These are phyloP conservation scores for Heterobasidion occidentale DNA, from an alignment of 1,284 basidiomycete genomes.

Conservation along the genomic window DNA sequence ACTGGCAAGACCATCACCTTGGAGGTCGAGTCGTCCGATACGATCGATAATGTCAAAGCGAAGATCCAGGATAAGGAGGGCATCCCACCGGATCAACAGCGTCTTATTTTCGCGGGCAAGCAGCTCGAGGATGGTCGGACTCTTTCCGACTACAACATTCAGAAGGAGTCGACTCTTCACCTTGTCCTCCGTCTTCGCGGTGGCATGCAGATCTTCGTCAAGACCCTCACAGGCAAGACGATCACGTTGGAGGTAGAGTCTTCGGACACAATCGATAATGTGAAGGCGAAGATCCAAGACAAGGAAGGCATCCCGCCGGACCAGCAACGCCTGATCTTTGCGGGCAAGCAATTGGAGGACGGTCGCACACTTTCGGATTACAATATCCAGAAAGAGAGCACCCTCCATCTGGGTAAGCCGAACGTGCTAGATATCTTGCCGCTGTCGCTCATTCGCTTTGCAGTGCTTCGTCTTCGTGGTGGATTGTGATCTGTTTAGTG, in stretches of 20 bases:
- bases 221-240: slow-evolving; percentile 95
- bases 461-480: slow-evolving; percentile 76
- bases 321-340: slow-evolving; percentile 97
- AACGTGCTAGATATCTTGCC: slow-evolving; percentile 20
- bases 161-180: slow-evolving; percentile 95
- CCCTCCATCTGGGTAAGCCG: slow-evolving; percentile 46
- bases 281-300: slow-evolving; percentile 94
- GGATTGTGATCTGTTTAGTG: slow-evolving; percentile 29
- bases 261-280: slow-evolving; percentile 96
- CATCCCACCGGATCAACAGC: slow-evolving; percentile 94
- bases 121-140: slow-evolving; percentile 63
- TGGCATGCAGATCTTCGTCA: slow-evolving; percentile 83
- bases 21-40: slow-evolving; percentile 86
- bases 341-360: slow-evolving; percentile 97
- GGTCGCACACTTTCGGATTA: slow-evolving; percentile 87
- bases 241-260: slow-evolving; percentile 98
- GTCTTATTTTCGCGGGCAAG: slow-evolving; percentile 86
- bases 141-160: slow-evolving; percentile 90
- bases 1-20: slow-evolving; percentile 79
- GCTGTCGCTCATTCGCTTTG: slow-evolving; percentile 25
- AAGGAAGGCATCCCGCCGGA: slow-evolving; percentile 95
- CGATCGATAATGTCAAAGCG: slow-evolving; percentile 96
- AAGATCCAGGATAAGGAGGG: slow-evolving; percentile 97
- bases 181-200: slow-evolving; percentile 92
- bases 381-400: slow-evolving; percentile 72